Percentiles rank a stretch among this genome's conserved stretches.
Evolutionary conservation across 2,329 filamentous ascomycete genomes (phyloP).

Genomic region (Monilinia polystroma): DNA sequence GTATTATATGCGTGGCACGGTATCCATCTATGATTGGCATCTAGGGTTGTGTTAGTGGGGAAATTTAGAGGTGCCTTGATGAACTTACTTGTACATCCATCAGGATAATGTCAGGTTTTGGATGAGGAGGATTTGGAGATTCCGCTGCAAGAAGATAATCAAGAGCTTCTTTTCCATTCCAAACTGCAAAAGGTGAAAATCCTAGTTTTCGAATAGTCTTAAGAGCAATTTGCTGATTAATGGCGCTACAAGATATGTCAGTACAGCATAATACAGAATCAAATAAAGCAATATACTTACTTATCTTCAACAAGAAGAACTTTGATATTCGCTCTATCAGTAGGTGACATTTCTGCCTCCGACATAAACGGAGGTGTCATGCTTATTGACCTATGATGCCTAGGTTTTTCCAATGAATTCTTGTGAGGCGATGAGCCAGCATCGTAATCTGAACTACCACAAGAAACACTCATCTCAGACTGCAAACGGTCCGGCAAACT

Average conservation of each 20-base stretch:
- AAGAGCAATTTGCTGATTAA: slow-evolving; percentile 74
- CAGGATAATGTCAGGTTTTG: slow-evolving; percentile 67
- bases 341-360: slow-evolving; percentile 51
- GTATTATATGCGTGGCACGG: slow-evolving; percentile 69
- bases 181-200: slow-evolving; percentile 68
- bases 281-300: slow-evolving; percentile 46
- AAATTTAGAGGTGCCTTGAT: too few species aligned
- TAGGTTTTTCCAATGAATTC: slow-evolving; percentile 27
- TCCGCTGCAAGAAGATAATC: slow-evolving; percentile 65
- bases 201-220: slow-evolving; percentile 73
- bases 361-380: slow-evolving; percentile 40
- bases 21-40: slow-evolving; percentile 79
- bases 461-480: slow-evolving; percentile 62
- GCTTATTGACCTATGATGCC: slow-evolving; percentile 26
- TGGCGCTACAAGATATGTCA: slow-evolving; percentile 45
- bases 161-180: slow-evolving; percentile 77
- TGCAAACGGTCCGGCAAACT: slow-evolving; percentile 66
- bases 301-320: slow-evolving; percentile 83
- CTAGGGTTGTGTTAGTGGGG: background rate
- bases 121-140: slow-evolving; percentile 31
- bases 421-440: slow-evolving; percentile 45
- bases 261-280: background rate
- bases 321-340: slow-evolving; percentile 62
- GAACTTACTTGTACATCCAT: slow-evolving; percentile 64
- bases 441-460: slow-evolving; percentile 64